These are phyloP conservation scores for Komagataella ulmi DNA, from an alignment of 805 yeast genomes.

Conservation along the genomic window DNA sequence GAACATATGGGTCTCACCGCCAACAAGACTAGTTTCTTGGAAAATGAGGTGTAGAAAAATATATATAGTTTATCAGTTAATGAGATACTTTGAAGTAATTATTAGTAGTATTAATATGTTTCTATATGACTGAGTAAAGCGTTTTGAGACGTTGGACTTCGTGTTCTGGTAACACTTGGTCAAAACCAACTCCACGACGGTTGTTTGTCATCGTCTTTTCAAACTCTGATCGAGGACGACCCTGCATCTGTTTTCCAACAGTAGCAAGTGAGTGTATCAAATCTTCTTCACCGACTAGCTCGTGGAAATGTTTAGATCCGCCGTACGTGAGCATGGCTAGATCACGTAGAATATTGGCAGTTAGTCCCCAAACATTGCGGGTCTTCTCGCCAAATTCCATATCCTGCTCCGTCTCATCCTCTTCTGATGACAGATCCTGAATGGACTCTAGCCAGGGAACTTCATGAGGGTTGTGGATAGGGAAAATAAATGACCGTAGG, in stretches of 20 bases:
- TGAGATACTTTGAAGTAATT: background rate
- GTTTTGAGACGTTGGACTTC: slow-evolving; percentile 28
- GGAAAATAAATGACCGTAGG: slow-evolving; percentile 47
- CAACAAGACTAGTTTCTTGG: slow-evolving; percentile 10
- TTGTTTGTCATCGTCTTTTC: slow-evolving; percentile 39
- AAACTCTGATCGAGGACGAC: slow-evolving; percentile 32
- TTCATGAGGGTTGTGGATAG: slow-evolving; percentile 39
- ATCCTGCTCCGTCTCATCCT: slow-evolving; percentile 24
- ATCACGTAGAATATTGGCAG: slow-evolving; percentile 70
- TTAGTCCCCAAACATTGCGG: slow-evolving; percentile 73
- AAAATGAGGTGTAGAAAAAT: background rate
- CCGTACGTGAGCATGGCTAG: slow-evolving; percentile 42
- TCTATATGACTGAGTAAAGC: slow-evolving; percentile 20
- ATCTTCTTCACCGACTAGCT: slow-evolving; percentile 49
- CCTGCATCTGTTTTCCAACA: slow-evolving; percentile 42
- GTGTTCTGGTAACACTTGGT: slow-evolving; percentile 27
- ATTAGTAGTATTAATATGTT: background rate
- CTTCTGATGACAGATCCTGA: slow-evolving; percentile 46
- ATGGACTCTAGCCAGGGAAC: slow-evolving; percentile 50
- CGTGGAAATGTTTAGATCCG: slow-evolving; percentile 15
- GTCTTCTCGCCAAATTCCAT: slow-evolving; percentile 29
- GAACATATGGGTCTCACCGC: slow-evolving; percentile 42
- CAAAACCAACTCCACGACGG: slow-evolving; percentile 26
- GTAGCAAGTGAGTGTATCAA: slow-evolving; percentile 39
- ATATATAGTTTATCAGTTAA: background rate